Percentiles rank a stretch among this genome's conserved stretches.
Evolutionary conservation across 2,329 filamentous ascomycete genomes (phyloP).

Genomic region (Aspergillus jensenii): DNA sequence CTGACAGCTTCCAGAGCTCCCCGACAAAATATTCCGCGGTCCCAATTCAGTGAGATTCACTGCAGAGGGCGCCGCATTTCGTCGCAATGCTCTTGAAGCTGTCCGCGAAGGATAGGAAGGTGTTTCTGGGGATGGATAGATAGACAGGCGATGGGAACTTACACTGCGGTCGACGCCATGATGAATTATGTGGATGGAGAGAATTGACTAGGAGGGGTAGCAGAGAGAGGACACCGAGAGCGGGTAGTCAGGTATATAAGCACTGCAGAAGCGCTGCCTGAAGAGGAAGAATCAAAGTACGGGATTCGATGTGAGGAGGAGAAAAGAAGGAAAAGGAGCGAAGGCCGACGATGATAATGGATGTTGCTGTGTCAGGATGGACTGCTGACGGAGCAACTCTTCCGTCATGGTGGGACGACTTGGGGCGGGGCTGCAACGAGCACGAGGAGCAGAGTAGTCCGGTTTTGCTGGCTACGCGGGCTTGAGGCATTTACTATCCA

Average conservation of each 20-base stretch:
- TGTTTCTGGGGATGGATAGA: neutral
- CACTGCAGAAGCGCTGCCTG: slow-evolving; percentile 15
- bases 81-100: neutral
- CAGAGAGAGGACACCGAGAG: slow-evolving; percentile 11
- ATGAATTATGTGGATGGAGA: slow-evolving; percentile 24
- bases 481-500: slow-evolving; percentile 3
- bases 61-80: neutral
- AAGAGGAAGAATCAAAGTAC: slow-evolving; percentile 12
- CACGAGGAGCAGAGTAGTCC: slow-evolving; percentile 39
- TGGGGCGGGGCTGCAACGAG: slow-evolving; percentile 26
- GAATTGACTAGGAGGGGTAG: slow-evolving; percentile 14
- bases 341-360: slow-evolving; percentile 20
- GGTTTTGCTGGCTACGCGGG: slow-evolving; percentile 14
- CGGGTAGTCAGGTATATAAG: slow-evolving; percentile 14
- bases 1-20: neutral
- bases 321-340: slow-evolving; percentile 23
- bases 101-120: neutral
- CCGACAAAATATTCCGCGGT: neutral
- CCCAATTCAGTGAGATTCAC: neutral
- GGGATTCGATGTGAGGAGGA: slow-evolving; percentile 12
- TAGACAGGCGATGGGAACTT: slow-evolving; percentile 28
- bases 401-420: slow-evolving; percentile 36
- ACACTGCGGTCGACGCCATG: slow-evolving; percentile 44
- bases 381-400: slow-evolving; percentile 36
- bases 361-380: slow-evolving; percentile 12